These are phyloP conservation scores for Marasmius fiardii DNA, from an alignment of 1,284 basidiomycete species.

Conservation along the genomic window DNA sequence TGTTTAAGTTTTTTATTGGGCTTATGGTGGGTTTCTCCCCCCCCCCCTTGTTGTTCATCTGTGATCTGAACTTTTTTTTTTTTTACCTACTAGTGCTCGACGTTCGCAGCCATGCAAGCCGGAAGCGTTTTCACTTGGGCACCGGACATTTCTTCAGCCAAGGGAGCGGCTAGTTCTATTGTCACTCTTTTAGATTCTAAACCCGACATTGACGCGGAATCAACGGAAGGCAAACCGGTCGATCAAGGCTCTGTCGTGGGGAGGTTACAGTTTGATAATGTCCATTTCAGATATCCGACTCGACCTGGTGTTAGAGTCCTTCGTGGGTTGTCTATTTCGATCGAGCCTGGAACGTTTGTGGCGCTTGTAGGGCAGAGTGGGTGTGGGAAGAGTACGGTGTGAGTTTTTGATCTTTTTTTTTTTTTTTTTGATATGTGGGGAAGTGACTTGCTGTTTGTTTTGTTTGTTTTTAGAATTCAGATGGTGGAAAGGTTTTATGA, in stretches of 20 bases:
- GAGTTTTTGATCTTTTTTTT: too few species aligned
- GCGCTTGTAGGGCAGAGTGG: slow-evolving; percentile 91
- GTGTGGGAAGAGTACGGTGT: slow-evolving; percentile 84
- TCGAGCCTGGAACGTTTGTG: slow-evolving; percentile 87
- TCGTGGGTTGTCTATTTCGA: slow-evolving; percentile 74
- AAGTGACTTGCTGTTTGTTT: too few species aligned
- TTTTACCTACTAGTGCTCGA: slow-evolving; percentile 65
- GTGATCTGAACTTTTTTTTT: too few species aligned
- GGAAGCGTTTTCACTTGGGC: slow-evolving; percentile 91
- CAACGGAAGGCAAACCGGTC: slow-evolving; percentile 61
- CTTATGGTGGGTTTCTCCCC: slow-evolving; percentile 60
- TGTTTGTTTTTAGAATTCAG: slow-evolving; percentile 48
- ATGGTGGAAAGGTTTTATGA: slow-evolving; percentile 90
- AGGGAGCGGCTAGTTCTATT: slow-evolving; percentile 74
- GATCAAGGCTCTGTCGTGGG: slow-evolving; percentile 54
- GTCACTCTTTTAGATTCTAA: slow-evolving; percentile 76
- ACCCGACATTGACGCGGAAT: slow-evolving; percentile 83
- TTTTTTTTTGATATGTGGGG: too few species aligned
- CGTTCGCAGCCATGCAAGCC: slow-evolving; percentile 77
- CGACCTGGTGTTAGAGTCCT: slow-evolving; percentile 85
- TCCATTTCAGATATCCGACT: slow-evolving; percentile 97
- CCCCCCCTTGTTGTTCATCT: not conserved
- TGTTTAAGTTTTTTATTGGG: slow-evolving; percentile 79
- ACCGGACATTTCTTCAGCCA: slow-evolving; percentile 89
- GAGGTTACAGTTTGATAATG: slow-evolving; percentile 73